phyloP scores from a whole-genome alignment of 2,329 filamentous ascomycete species.

The Bipolaris cookei region DNA sequence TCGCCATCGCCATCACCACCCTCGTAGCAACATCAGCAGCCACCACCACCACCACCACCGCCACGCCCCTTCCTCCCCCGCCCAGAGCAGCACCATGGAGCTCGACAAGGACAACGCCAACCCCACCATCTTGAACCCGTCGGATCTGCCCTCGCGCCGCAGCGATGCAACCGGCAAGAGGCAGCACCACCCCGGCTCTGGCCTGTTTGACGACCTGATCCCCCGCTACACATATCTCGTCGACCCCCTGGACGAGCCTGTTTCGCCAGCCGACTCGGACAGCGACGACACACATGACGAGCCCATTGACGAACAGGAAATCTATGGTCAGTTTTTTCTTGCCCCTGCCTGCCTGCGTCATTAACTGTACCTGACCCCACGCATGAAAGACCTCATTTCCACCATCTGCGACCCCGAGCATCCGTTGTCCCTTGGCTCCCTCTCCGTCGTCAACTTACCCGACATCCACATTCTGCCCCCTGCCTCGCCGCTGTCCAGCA shows the following conservation, averaged over 20 bases:
- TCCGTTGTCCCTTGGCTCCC: slow-evolving; percentile 87
- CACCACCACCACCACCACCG: background rate
- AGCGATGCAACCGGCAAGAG: slow-evolving; percentile 51
- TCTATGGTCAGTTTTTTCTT: slow-evolving; percentile 71
- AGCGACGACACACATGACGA: slow-evolving; percentile 70
- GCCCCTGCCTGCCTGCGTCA: background rate
- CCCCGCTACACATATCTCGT: slow-evolving; percentile 57
- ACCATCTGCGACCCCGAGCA: slow-evolving; percentile 97
- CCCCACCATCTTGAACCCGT: slow-evolving; percentile 86
- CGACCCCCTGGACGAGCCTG: slow-evolving; percentile 56
- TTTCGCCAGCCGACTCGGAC: slow-evolving; percentile 54
- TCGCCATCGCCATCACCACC: background rate
- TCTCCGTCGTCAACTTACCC: slow-evolving; percentile 93
- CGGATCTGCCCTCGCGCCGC: slow-evolving; percentile 84
- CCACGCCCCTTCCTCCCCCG: slow-evolving; percentile 1
- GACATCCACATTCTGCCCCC: slow-evolving; percentile 82
- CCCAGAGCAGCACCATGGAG: slow-evolving; percentile 43
- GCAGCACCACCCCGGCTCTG: slow-evolving; percentile 57
- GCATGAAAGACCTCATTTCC: slow-evolving; percentile 78
- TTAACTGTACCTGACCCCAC: slow-evolving; percentile 28
- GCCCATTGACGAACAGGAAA: slow-evolving; percentile 95
- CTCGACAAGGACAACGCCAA: slow-evolving; percentile 75
- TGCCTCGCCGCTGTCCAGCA: slow-evolving; percentile 65
- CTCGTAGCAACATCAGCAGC: background rate
- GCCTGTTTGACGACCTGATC: slow-evolving; percentile 62